Base-by-base conservation (phyloP, 2,329 filamentous ascomycete species). In the Pseudogymnoascus destructans region DNA sequence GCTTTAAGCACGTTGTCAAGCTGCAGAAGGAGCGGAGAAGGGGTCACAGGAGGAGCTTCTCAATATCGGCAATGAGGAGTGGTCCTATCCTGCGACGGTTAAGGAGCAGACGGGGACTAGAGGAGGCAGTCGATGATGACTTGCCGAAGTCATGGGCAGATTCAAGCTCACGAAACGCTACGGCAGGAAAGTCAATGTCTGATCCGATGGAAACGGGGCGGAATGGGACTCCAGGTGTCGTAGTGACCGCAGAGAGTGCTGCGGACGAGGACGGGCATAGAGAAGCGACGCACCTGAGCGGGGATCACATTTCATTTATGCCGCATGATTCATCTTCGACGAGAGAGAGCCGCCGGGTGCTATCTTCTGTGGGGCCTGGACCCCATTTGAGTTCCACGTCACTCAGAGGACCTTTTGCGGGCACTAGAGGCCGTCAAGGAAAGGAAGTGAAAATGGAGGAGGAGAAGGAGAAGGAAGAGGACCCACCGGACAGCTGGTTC, bases 401-500 rank as follows among this genome's bases (percentile, higher is more conserved):
- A 23, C 10, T 25, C 2, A n/a, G 35, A 21, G 17, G 17, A 40
- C 55, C 59, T 59, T 61, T 66, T 58, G 55, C 61, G 64, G 36
- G 66, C 57, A 17, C 1, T 27, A 27, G 59, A 57, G 52, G 61
- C 58, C 60, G 65, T 64, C 5, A 71, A 76, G 1, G 75, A 75
- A 2, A 73, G 77, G 75, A 11, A 78, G 84, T 63, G 74, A 79
- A 33, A 77, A 81, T 56, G 72, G 75, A 25, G 72, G 86, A 0
- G 82, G 75, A 10, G 78, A 84, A 63, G 74, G 79, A 33, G 77
- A 81, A 57, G 72, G 75, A 25, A 72, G 86, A 0, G 82, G 83
- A 23, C 81, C 82, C 0, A 79, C 77, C 59, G 83, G 86, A 67
- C 85, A 86, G 65, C 76, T 79, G 40, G 82, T 83, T 13, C 73